These are phyloP conservation scores for Hawksworthiomyces lignivorus DNA, from an alignment of 2,329 filamentous ascomycete genomes.

Conservation along the genomic window DNA sequence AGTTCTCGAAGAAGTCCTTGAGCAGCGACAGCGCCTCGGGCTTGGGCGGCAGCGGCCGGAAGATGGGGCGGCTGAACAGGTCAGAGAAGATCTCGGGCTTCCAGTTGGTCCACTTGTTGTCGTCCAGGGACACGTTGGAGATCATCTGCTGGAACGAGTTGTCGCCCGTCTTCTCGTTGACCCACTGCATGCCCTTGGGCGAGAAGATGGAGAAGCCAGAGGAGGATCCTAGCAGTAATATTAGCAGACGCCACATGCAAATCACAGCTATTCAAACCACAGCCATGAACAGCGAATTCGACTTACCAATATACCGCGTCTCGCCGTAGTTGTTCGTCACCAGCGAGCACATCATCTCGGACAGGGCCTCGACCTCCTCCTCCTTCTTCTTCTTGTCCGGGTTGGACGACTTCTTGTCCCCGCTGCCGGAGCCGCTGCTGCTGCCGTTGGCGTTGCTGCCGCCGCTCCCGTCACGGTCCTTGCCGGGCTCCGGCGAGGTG, in stretches of 20 bases:
- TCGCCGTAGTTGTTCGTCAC: slow-evolving; percentile 94
- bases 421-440: background rate
- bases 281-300: too few relatives aligned
- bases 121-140: slow-evolving; percentile 78
- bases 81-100: slow-evolving; percentile 96
- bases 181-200: slow-evolving; percentile 96
- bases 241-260: too few relatives aligned
- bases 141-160: slow-evolving; percentile 93
- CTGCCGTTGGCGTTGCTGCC: background rate
- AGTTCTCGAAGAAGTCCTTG: slow-evolving; percentile 94
- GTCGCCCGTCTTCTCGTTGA: slow-evolving; percentile 96
- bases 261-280: too few relatives aligned
- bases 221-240: slow-evolving; percentile 77
- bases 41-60: slow-evolving; percentile 75
- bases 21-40: slow-evolving; percentile 81
- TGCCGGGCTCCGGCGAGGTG: slow-evolving; percentile 41
- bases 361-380: slow-evolving; percentile 76
- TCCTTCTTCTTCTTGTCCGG: slow-evolving; percentile 39
- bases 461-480: slow-evolving; percentile 16
- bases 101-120: slow-evolving; percentile 96
- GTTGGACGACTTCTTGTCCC: slow-evolving; percentile 13
- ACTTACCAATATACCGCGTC: slow-evolving; percentile 84
- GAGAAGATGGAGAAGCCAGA: slow-evolving; percentile 99
- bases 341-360: slow-evolving; percentile 98
- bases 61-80: slow-evolving; percentile 78